Percentiles rank a stretch among this genome's conserved stretches.
These are phyloP conservation scores for Combretum micranthum DNA, from an alignment of 345 rosid genomes.

Conservation along the genomic window DNA sequence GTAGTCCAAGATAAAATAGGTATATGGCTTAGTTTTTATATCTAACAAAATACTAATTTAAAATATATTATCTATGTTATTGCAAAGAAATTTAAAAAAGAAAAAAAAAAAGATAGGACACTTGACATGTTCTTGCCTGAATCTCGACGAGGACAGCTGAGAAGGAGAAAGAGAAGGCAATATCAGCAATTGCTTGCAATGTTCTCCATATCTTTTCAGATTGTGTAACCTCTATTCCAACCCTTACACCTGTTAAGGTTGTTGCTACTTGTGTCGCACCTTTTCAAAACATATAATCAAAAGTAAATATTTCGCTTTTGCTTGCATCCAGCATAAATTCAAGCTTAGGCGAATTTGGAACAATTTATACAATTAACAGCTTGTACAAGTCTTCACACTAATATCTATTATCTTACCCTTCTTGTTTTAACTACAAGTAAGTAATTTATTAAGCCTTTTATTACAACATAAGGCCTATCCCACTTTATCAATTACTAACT, in stretches of 20 bases:
- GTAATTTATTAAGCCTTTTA: no score
- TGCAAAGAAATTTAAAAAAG: neutral
- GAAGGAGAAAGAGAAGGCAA: conserved; percentile 44
- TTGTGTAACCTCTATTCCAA: conserved; percentile 24
- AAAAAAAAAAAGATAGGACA: no score
- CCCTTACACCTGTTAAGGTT: conserved; percentile 30
- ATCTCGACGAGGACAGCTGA: conserved; percentile 33
- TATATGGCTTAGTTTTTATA: neutral
- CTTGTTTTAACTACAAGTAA: no score
- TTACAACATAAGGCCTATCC: no score
- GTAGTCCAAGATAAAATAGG: no score
- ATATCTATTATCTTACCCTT: no score
- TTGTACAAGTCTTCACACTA: no score
- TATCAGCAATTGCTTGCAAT: conserved; percentile 45
- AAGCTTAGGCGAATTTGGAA: no score
- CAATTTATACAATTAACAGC: no score
- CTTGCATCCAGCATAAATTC: no score
- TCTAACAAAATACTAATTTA: conserved; percentile 7
- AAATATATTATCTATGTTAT: neutral
- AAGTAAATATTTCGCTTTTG: no score
- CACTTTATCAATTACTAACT: no score
- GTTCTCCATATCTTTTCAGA: conserved; percentile 39
- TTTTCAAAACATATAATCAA: neutral
- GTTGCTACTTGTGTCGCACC: conserved; percentile 21
- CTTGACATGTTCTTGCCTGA: conserved; percentile 17